phyloP scores from a whole-genome alignment of 2,329 filamentous ascomycete genomes.

The Aspergillus latus region DNA sequence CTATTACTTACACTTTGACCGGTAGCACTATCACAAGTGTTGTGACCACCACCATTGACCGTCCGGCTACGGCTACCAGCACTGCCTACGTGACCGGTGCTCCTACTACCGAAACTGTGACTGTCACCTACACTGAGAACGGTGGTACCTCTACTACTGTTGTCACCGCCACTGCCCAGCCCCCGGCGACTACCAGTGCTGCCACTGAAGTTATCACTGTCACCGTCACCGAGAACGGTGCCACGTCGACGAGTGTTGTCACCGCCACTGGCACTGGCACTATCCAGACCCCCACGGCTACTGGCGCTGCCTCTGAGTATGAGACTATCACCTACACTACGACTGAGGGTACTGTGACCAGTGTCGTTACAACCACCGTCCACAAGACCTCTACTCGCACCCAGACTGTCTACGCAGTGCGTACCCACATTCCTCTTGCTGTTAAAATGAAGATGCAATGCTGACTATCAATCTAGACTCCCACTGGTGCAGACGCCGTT shows the following conservation, averaged over 20 bases:
- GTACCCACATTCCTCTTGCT: background rate
- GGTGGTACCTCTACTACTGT: slow-evolving; percentile 37
- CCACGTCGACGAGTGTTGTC: slow-evolving; percentile 29
- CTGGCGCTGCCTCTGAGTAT: slow-evolving; percentile 11
- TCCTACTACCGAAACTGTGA: slow-evolving; percentile 27
- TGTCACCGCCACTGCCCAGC: slow-evolving; percentile 39
- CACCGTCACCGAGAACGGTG: slow-evolving; percentile 41
- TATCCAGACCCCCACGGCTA: slow-evolving; percentile 4
- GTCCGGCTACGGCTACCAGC: slow-evolving; percentile 1
- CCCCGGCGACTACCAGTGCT: background rate
- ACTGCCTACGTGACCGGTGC: slow-evolving; percentile 17
- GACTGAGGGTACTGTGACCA: slow-evolving; percentile 35
- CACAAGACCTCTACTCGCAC: slow-evolving; percentile 32
- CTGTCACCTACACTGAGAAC: slow-evolving; percentile 42
- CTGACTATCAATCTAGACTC: background rate
- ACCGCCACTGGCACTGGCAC: slow-evolving; percentile 15
- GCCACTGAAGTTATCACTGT: slow-evolving; percentile 21
- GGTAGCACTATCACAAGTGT: slow-evolving; percentile 32
- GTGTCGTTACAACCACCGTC: slow-evolving; percentile 41
- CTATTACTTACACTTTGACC: slow-evolving; percentile 42
- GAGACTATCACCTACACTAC: slow-evolving; percentile 42
- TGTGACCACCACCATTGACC: slow-evolving; percentile 14
- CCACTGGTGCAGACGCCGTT: background rate
- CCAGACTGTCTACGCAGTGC: slow-evolving; percentile 30
- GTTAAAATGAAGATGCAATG: background rate